Conservation (phyloP, 495 filamentous ascomycete species). For the Trichocladium antarcticum region DNA sequence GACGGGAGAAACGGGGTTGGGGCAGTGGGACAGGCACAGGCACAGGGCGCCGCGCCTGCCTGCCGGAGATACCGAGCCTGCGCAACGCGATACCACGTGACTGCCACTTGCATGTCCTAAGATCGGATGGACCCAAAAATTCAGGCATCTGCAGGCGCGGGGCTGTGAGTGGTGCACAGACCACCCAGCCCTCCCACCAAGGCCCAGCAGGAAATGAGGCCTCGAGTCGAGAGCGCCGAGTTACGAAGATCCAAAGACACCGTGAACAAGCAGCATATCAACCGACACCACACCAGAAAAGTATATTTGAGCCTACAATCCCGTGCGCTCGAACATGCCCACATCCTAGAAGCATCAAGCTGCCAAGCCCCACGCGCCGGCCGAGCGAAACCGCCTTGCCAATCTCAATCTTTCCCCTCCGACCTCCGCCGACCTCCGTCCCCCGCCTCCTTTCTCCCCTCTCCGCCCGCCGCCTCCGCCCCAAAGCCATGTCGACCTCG, state of each 20-base stretch:
- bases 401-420: not conserved
- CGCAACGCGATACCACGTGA: slow-evolving; percentile 11
- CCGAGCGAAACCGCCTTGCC: slow-evolving; percentile 2
- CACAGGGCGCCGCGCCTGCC: no score
- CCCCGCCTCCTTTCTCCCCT: not conserved
- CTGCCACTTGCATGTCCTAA: not conserved
- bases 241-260: no score
- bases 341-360: slow-evolving; percentile 16
- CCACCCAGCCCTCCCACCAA: not conserved
- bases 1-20: no score
- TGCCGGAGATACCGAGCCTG: no score
- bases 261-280: not conserved
- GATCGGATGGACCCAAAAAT: no score
- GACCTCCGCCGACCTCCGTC: not conserved
- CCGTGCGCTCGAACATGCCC: slow-evolving; percentile 19
- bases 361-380: slow-evolving; percentile 17
- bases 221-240: not conserved
- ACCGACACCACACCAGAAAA: not conserved
- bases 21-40: no score
- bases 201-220: not conserved
- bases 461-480: slow-evolving; percentile 2
- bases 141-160: not conserved
- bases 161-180: not conserved
- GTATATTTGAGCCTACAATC: not conserved
- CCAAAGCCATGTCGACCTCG: slow-evolving; percentile 52